Evolutionary conservation across 805 yeast species (phyloP), one percentile per base, ranked within the genome.

Genomic region (Candida ascalaphidarum): DNA sequence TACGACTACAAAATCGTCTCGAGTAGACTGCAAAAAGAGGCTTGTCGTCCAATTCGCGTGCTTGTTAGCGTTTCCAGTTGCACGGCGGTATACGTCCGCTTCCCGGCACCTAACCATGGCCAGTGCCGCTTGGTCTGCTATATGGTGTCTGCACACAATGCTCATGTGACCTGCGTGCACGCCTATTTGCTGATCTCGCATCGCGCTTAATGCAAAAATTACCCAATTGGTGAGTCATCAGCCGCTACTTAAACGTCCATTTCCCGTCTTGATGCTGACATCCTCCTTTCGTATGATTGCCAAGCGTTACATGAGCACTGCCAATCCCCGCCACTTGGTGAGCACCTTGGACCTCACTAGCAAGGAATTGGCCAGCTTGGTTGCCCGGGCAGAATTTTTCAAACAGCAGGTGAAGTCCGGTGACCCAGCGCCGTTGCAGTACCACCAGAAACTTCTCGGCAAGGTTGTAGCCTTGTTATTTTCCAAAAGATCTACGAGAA

Each of bases 401-500:
- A 89, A 92, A 51, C 39, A 55, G 4, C 58, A 73, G 21, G 74
- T 81, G 51, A 76, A 74, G 44, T 50, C 68, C 4, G 74, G 77
- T n/a, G 23, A 22, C 15, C 23, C 23, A 12, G 11, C 12, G 5
- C 18, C 29, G 27, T 28, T 38, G 22, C 44, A 49, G 11, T 52
- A 63, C 35, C 65, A 63, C 31, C 63, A 56, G 26, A 74, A 84
- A 30, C 59, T 92, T 27, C 56, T 73, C 22, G 97, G 96, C 2
- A 83, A 78, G 52, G 71, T 89, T 3, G 77, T 84, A 15, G 85
- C 96, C 1, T 56, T 92, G 46, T 52, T 92, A 25, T 92, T 92
- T 56, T 71, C 85, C 32, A 92, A 92, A 52, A 76, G 98, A 55
- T 84, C 96, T 5, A 92, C 98, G 14, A 73, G 98, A 57, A 92